Conservation (phyloP, 179 eudicot species). For the Actinidia chinensis region DNA sequence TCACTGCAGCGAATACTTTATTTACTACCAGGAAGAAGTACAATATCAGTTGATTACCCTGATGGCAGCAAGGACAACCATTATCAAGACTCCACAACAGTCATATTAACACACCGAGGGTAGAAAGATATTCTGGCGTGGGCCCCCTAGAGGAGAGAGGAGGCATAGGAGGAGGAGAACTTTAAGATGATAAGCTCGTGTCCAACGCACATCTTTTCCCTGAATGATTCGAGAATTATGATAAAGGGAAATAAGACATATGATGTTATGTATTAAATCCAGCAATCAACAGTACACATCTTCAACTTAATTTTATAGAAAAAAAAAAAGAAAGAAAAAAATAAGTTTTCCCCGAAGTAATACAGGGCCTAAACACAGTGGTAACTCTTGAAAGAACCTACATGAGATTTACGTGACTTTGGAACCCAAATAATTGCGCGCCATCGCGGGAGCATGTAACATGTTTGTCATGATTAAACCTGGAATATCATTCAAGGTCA, state of each 20-base stretch:
- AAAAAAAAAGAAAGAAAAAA: background rate
- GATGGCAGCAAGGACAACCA: conserved; percentile 99
- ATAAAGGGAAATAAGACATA: conserved; percentile 2
- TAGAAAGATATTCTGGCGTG: conserved; percentile 86
- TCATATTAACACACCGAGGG: conserved; percentile 99
- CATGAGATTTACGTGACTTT: conserved; percentile 89
- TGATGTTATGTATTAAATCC: background rate
- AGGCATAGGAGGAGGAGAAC: conserved; percentile 95
- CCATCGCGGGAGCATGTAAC: conserved; percentile 99
- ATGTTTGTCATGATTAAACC: conserved; percentile 90
- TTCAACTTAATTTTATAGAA: no score
- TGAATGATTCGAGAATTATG: conserved; percentile 23
- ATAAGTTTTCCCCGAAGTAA: background rate
- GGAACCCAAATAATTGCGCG: conserved; percentile 98
- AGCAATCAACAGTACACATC: background rate
- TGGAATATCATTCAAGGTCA: conserved; percentile 28
- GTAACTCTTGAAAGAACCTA: conserved; percentile 31
- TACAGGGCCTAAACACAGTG: background rate
- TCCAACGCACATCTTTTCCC: conserved; percentile 95
- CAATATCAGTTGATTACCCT: conserved; percentile 52
- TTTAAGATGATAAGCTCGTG: conserved; percentile 92
- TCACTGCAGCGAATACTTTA: background rate
- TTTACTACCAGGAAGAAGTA: background rate
- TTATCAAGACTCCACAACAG: conserved; percentile 97
- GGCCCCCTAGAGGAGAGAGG: conserved; percentile 96